Base-by-base conservation (phyloP, 306 rosid species). In the Pyrus communis region DNA sequence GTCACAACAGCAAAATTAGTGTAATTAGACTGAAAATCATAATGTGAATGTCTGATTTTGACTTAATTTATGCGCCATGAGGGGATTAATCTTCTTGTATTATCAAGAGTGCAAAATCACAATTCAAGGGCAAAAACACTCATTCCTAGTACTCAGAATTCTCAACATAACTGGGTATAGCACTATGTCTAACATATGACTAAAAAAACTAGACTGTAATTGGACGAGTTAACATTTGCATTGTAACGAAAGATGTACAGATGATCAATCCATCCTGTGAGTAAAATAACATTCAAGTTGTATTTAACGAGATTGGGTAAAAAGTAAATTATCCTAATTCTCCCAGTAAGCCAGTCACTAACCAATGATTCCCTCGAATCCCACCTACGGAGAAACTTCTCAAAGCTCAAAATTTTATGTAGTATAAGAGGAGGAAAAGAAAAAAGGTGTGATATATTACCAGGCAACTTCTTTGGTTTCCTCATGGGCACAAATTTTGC, bases 401-500 rank as follows among this genome's bases (percentile, higher is more conserved):
- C 42, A 70, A 65, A 55, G 66, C 8, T 59, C 8, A 46, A 11
- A 35, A 65, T 21, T 42, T 22, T 18, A 65, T 10, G 1, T 33
- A 52, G 30, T 67, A 60, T 52, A 10, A 28, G 54, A 14, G 31
- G 22, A 54, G 73, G 54, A 46, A 33, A 71, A 14, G n/a, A 10
- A 21, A 25, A 75, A 46, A 51, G 42, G 18, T 31, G 63, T 67
- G 58, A 69, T 71, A 19, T 27, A 72, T 60, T 90, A 93, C 99
- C 99, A 65, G 99, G 99, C 90, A 96, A 85, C 83, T 96, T 96
- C n/a, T 89, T 89, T 69, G 99, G 99, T 79, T 96, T 96, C 79
- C 99, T 92, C 93, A 96, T 78, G 45, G 99, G 99, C n/a, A 96
- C 97, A 78, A 96, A 96, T 78, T 96, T 96, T 63, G 96, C 99